Evolutionary conservation across 805 yeast genomes (phyloP).

Genomic region (Ogataea wickerhamii): DNA sequence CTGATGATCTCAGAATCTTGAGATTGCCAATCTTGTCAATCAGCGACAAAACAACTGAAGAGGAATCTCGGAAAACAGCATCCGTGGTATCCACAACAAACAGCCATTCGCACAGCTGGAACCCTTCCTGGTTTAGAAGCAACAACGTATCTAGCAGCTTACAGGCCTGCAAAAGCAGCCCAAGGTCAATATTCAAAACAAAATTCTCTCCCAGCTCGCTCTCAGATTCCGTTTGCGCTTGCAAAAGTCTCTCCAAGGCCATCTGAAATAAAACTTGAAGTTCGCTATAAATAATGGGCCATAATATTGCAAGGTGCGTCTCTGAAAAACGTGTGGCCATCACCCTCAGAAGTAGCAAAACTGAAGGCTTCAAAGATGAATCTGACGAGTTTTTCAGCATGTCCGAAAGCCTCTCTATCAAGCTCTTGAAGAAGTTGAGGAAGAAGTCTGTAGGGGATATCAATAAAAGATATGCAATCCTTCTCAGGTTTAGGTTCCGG

Average conservation of each 20-base stretch:
- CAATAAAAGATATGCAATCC: slow-evolving; percentile 61
- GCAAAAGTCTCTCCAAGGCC: slow-evolving; percentile 24
- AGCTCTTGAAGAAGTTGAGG: slow-evolving; percentile 43
- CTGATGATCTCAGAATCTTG: slow-evolving; percentile 22
- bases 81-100: slow-evolving; percentile 60
- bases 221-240: slow-evolving; percentile 13
- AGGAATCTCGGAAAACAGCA: slow-evolving; percentile 27
- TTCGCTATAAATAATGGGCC: slow-evolving; percentile 66
- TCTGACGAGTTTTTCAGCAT: slow-evolving; percentile 29
- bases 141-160: slow-evolving; percentile 76
- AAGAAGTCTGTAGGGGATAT: slow-evolving; percentile 62
- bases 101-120: slow-evolving; percentile 79
- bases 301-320: slow-evolving; percentile 60
- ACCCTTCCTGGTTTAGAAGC: slow-evolving; percentile 67
- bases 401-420: slow-evolving; percentile 35
- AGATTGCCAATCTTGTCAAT: slow-evolving; percentile 32
- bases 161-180: slow-evolving; percentile 54
- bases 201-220: slow-evolving; percentile 7
- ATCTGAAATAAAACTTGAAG: slow-evolving; percentile 50
- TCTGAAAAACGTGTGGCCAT: slow-evolving; percentile 59
- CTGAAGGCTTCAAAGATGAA: slow-evolving; percentile 36
- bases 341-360: slow-evolving; percentile 60
- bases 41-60: slow-evolving; percentile 34
- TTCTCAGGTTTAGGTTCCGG: slow-evolving; percentile 43
- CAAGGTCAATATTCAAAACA: slow-evolving; percentile 35